Conservation (phyloP, 495 filamentous ascomycete genomes). For the Penicillium steckii region DNA sequence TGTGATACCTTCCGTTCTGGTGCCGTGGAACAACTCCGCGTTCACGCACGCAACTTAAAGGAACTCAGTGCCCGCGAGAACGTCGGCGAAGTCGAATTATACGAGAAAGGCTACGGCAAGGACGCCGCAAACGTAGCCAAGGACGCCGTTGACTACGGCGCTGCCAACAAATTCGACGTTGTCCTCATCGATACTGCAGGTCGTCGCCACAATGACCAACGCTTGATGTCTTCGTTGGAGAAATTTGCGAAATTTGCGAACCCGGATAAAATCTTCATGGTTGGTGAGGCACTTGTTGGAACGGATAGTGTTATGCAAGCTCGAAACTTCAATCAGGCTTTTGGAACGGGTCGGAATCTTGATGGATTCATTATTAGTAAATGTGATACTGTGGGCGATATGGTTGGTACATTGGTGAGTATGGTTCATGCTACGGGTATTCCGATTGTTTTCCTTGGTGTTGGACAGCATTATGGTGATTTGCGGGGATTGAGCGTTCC, state of each 20-base stretch:
- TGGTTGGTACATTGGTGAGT: constrained; percentile 95
- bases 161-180: constrained; percentile 77
- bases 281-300: constrained; percentile 94
- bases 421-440: constrained; percentile 98
- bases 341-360: constrained; percentile 73
- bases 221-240: constrained; percentile 91
- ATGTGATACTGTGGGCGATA: constrained; percentile 97
- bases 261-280: constrained; percentile 98
- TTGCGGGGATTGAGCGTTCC: constrained; percentile 88
- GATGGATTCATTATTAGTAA: constrained; percentile 99
- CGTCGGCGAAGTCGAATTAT: constrained; percentile 77
- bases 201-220: constrained; percentile 89
- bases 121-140: constrained; percentile 94
- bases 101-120: constrained; percentile 96
- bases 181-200: constrained; percentile 97
- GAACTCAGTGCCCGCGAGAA: constrained; percentile 80
- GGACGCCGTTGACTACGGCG: constrained; percentile 81
- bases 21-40: constrained; percentile 93
- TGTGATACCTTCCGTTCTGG: constrained; percentile 98
- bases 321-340: constrained; percentile 89
- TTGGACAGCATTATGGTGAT: constrained; percentile 96
- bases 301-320: constrained; percentile 94
- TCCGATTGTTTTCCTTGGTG: constrained; percentile 89
- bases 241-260: constrained; percentile 95
- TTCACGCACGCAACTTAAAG: constrained; percentile 86